Evolutionary conservation across 495 filamentous ascomycete species (phyloP), one percentile per base, ranked within the genome.

Genomic region (Aspergillus coremiiformis): DNA sequence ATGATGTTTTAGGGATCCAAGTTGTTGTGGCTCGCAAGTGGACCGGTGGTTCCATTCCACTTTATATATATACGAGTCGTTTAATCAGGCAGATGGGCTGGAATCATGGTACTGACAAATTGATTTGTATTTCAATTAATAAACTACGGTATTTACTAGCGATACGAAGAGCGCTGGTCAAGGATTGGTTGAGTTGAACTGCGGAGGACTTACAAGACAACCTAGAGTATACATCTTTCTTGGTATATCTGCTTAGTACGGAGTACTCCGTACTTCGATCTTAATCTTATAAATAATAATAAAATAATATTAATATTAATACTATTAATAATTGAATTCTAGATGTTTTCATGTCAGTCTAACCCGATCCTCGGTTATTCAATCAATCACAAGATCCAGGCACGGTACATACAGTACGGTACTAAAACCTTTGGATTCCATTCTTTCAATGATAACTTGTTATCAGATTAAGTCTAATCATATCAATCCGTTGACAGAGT

Each of bases 321-420:
- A n/a, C n/a, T n/a, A n/a, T n/a, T n/a, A n/a, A n/a, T n/a, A 35
- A 5, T 10, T 35, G 9, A n/a, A 26, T 1, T 22, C n/a, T 27
- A 10, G 43, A 29, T 27, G 23, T 45, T 14, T 27, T 27, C 4
- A 47, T 32, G 44, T 24, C 4, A 26, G 17, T 39, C n/a, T 14
- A 33, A 24, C 21, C 48, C 47, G 23, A 51, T 51, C 53, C 53
- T 56, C 53, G 53, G 48, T 51, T 56, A 51, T 51, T 55, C 23
- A 17, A 32, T 32, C 29, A 8, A 32, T 32, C 29, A 32, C 29
- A 9, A 12, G 29, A 32, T 32, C 11, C 5, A 8, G 11, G 2
- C 29, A 32, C 7, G n/a, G n/a, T n/a, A 27, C 24, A 27, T 4
- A 27, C 24, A 27, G 24, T 27, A 27, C 4, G 8, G 24, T 27